These are phyloP conservation scores for Coniosporium apollinis DNA, from an alignment of 495 filamentous ascomycete species.

Conservation along the genomic window DNA sequence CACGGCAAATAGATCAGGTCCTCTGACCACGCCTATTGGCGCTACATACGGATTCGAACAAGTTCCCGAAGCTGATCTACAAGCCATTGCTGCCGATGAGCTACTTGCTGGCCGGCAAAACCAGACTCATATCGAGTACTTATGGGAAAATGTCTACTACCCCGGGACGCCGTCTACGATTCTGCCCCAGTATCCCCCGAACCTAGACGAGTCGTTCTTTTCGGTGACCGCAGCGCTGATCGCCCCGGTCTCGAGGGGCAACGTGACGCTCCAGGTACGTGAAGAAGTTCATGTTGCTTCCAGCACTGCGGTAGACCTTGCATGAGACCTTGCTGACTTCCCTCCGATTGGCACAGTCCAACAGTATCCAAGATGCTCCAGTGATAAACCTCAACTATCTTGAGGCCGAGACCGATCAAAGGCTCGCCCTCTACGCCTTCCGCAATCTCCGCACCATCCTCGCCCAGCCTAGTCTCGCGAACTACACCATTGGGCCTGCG, in stretches of 20 bases:
- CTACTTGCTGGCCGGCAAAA: no score
- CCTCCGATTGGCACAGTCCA: no score
- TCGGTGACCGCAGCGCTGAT: no score
- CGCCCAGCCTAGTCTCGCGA: neutral
- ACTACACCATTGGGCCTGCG: conserved; percentile 1
- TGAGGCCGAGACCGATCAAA: conserved; percentile 9
- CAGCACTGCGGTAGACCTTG: no score
- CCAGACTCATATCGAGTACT: no score
- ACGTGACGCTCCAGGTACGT: no score
- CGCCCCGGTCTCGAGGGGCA: conserved; percentile 10
- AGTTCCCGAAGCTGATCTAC: no score
- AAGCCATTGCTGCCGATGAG: no score
- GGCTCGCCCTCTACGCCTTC: conserved; percentile 10
- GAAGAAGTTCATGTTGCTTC: no score
- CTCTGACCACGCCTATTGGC: conserved; percentile 29
- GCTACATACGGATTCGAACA: conserved; percentile 32
- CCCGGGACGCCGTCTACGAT: conserved; percentile 7
- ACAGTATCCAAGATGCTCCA: conserved; percentile 13
- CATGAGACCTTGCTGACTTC: conserved; percentile 1
- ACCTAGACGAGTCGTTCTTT: neutral
- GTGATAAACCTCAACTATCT: conserved; percentile 16
- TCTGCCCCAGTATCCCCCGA: conserved; percentile 2
- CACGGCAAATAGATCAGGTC: conserved; percentile 22
- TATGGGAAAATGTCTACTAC: conserved; percentile 29
- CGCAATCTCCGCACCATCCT: conserved; percentile 1